phyloP scores from a whole-genome alignment of 2,329 filamentous ascomycete genomes.

The Microascus cirrosus region DNA sequence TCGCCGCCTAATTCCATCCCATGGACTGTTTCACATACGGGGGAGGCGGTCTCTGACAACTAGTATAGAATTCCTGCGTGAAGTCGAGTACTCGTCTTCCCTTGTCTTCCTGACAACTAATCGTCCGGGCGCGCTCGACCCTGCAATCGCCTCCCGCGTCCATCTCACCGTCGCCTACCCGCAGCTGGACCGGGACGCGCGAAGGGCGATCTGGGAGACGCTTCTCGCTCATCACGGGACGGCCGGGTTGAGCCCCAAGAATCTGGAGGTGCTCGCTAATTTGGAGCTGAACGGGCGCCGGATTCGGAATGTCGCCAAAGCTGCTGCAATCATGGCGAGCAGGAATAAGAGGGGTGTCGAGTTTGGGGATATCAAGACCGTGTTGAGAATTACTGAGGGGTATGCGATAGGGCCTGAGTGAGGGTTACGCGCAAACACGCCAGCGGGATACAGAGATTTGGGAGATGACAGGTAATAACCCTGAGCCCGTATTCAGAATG shows the following conservation, averaged over 20 bases:
- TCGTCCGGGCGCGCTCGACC: constrained; percentile 30
- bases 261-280: constrained; percentile 8
- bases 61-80: constrained; percentile 1
- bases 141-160: constrained; percentile 34
- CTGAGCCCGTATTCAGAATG: no score
- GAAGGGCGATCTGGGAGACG: constrained; percentile 12
- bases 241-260: constrained; percentile 6
- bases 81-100: constrained; percentile 34
- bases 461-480: no score
- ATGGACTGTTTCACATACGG: no score
- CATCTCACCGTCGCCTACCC: constrained; percentile 28
- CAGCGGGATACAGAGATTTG: no score
- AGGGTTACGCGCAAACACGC: no score
- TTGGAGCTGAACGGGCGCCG: constrained; percentile 11
- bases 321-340: constrained; percentile 12
- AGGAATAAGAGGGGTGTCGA: constrained; percentile 5
- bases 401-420: no score
- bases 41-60: not conserved
- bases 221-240: constrained; percentile 9
- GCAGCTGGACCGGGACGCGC: constrained; percentile 10
- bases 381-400: constrained; percentile 14
- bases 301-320: constrained; percentile 14
- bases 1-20: no score
- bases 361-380: constrained; percentile 11
- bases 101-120: constrained; percentile 39